Percentiles rank a stretch among this genome's conserved stretches.
Conservation (phyloP, 2,329 filamentous ascomycete genomes). For the Cryphonectria parasitica region DNA sequence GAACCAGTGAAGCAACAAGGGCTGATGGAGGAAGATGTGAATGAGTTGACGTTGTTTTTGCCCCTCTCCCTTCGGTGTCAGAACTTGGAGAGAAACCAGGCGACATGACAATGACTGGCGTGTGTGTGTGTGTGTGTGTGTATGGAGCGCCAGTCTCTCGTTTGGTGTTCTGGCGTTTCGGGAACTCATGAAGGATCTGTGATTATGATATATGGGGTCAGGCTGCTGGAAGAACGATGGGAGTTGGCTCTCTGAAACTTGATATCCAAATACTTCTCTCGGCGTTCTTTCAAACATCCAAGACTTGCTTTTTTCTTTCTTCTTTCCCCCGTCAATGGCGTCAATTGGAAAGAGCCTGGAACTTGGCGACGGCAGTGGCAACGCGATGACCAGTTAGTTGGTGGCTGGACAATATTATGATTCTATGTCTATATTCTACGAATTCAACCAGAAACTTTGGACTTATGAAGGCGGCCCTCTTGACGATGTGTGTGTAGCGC, state of each 20-base stretch:
- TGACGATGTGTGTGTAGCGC: neutral
- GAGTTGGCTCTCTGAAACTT: neutral
- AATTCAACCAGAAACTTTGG: neutral
- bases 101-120: neutral
- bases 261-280: neutral
- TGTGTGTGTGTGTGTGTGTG: neutral
- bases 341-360: neutral
- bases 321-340: neutral
- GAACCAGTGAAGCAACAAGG: constrained; percentile 5
- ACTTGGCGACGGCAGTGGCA: neutral
- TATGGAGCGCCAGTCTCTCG: neutral
- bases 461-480: neutral
- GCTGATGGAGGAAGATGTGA: neutral
- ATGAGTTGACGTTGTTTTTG: neutral
- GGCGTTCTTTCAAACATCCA: neutral
- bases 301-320: neutral
- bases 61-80: neutral
- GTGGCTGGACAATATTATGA: neutral
- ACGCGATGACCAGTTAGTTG: neutral
- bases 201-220: neutral
- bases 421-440: neutral
- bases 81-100: neutral
- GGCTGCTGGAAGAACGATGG: neutral
- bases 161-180: neutral
- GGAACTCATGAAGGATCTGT: neutral